Evolutionary conservation across 2,329 filamentous ascomycete genomes (phyloP).

Genomic region (Epichloe festucae): DNA sequence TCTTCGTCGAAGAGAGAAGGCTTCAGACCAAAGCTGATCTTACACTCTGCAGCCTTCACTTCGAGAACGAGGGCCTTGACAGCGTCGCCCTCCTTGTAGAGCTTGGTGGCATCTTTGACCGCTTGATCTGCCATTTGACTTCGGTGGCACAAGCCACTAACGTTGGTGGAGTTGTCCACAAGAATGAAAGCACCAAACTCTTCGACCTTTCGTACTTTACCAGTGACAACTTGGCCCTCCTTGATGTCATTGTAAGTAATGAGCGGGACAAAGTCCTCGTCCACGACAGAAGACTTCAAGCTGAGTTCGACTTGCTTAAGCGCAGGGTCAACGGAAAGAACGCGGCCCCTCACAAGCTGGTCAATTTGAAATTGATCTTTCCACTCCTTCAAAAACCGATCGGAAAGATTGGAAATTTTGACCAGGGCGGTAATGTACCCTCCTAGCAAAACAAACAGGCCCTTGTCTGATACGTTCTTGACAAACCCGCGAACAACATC

Average conservation of each 20-base stretch:
- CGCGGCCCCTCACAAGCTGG: slow-evolving; percentile 79
- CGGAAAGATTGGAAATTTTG: slow-evolving; percentile 77
- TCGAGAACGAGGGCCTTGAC: slow-evolving; percentile 85
- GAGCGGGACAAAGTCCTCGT: slow-evolving; percentile 63
- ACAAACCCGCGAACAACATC: slow-evolving; percentile 84
- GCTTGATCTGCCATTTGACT: slow-evolving; percentile 80
- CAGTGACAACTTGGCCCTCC: slow-evolving; percentile 70
- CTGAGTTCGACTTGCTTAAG: slow-evolving; percentile 70
- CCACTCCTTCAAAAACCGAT: slow-evolving; percentile 90
- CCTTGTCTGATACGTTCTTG: slow-evolving; percentile 79
- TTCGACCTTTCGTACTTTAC: slow-evolving; percentile 84
- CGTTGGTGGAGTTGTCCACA: slow-evolving; percentile 72
- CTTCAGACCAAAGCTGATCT: slow-evolving; percentile 83
- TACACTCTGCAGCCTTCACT: slow-evolving; percentile 60
- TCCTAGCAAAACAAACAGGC: slow-evolving; percentile 74
- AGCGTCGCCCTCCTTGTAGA: slow-evolving; percentile 82
- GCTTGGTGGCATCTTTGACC: slow-evolving; percentile 71
- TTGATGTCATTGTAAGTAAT: slow-evolving; percentile 66
- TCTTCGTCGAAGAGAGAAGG: slow-evolving; percentile 71
- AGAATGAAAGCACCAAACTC: slow-evolving; percentile 93
- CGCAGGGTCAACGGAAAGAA: slow-evolving; percentile 57
- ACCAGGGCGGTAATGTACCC: slow-evolving; percentile 72
- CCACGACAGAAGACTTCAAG: slow-evolving; percentile 72
- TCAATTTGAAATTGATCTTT: slow-evolving; percentile 78
- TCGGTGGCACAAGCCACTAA: slow-evolving; percentile 86